These are phyloP conservation scores for Syzygium aromaticum DNA, from an alignment of 345 rosid genomes.

Conservation along the genomic window DNA sequence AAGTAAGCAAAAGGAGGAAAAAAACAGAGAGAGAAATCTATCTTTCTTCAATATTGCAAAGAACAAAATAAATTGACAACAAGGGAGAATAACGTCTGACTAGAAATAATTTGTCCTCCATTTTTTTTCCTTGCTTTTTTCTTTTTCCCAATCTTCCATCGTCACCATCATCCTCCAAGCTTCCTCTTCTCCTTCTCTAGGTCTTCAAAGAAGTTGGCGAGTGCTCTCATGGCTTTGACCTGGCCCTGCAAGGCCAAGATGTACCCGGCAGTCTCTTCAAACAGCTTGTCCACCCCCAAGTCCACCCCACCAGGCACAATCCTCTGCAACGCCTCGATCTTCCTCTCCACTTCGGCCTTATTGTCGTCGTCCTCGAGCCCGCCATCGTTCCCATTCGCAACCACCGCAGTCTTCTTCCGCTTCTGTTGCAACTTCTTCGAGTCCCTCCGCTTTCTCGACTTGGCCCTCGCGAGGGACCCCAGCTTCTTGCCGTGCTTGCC, in stretches of 20 bases:
- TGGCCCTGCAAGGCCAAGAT: constrained; percentile 53
- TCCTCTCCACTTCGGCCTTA: constrained; percentile 33
- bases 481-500: not conserved
- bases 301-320: constrained; percentile 65
- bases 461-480: not conserved
- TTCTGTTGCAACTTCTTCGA: not conserved
- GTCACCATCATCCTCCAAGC: constrained; percentile 28
- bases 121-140: not conserved
- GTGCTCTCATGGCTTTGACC: constrained; percentile 49
- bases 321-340: constrained; percentile 62
- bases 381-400: not conserved
- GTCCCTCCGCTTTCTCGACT: not conserved
- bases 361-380: constrained; percentile 17
- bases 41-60: not conserved
- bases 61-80: not conserved
- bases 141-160: not conserved
- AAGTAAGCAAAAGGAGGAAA: not conserved
- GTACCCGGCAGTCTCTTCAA: constrained; percentile 68
- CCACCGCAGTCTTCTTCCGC: not conserved
- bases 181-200: constrained; percentile 42
- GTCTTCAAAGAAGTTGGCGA: constrained; percentile 37
- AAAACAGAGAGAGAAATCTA: not conserved
- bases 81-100: not conserved
- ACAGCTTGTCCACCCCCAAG: constrained; percentile 48
- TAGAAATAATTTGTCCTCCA: not conserved